Conservation (phyloP, 495 filamentous ascomycete species). For the Penicillium egyptiacum region DNA sequence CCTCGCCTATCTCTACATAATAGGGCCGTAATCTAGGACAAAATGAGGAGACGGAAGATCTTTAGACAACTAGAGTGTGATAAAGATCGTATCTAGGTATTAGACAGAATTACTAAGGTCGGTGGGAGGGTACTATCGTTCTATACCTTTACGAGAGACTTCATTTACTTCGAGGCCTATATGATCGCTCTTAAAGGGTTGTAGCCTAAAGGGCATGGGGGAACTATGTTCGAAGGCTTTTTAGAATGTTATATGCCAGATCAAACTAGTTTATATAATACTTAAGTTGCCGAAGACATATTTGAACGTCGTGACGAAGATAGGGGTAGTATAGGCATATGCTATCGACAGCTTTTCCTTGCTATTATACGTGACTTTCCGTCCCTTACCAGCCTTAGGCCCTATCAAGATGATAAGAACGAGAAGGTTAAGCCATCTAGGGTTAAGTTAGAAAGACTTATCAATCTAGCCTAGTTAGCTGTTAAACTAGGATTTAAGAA, state of each 20-base stretch:
- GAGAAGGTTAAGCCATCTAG: background rate
- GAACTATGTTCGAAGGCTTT: background rate
- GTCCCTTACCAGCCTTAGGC: background rate
- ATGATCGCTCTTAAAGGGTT: conserved; percentile 4
- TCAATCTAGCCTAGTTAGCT: conserved; percentile 3
- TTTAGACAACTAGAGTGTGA: conserved; percentile 1
- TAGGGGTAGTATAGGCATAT: background rate
- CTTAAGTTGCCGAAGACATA: background rate
- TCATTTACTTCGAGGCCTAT: conserved; percentile 8
- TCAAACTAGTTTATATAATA: background rate
- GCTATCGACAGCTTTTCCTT: conserved; percentile 10
- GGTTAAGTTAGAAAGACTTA: background rate
- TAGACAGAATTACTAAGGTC: conserved; percentile 3
- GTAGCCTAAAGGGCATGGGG: background rate
- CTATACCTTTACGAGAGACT: conserved; percentile 10
- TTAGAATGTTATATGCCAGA: background rate
- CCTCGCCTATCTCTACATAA: conserved; percentile 1
- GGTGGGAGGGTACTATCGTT: conserved; percentile 3
- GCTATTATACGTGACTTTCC: conserved; percentile 6
- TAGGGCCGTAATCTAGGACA: conserved; percentile 1
- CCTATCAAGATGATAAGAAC: conserved; percentile 2
- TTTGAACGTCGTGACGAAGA: conserved; percentile 4
- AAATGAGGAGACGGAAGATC: background rate
- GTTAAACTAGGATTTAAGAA: background rate
- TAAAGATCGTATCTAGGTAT: background rate